Base-by-base conservation (phyloP, 1,139 yeast genomes). In the Diutina ranongensis region DNA sequence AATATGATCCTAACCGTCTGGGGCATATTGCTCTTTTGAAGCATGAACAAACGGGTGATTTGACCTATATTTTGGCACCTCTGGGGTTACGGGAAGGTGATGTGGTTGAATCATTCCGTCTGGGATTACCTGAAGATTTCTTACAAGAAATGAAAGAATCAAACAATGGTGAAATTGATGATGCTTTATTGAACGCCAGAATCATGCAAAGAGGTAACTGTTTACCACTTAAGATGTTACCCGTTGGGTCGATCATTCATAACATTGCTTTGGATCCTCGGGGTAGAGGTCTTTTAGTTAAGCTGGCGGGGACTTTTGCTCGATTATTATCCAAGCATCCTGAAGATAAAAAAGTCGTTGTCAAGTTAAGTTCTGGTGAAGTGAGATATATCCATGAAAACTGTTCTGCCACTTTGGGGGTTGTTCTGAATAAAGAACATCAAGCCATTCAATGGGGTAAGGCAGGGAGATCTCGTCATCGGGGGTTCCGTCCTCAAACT, bases 61-160 rank as follows among this genome's bases (percentile, higher is more conserved):
- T 81, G 50, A 75, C 92, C 12, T 92, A 92, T 61, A 86, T 92
- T 46, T 66, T 88, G 48, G 97, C 99, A 0, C 79, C 94, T 47
- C 92, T 88, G 50, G 98, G 98, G 8, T 70, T 92, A 58, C 80
- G 97, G 67, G 83, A 82, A 4, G 98, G 97, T 40, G 98, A 92
- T 62, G 69, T 70, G 41, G 94, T 94, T 34, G 96, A 89, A 65
- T 80, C 94, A 13, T 94, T 83, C 68, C 78, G 97, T 62, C 63
- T 70, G 12, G 97, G 97, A 45, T 79, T 92, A 46, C 97, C 97
- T n/a, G 62, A 72, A 47, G 79, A 81, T 59, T 71, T 88, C 52
- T 66, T 84, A 53, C 66, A 76, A 47, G 89, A 83, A 63, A 83
- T 85, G 94, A 60, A 63, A 46, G 58, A 58, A 45, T 64, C 61